phyloP scores from a whole-genome alignment of 1,139 yeast genomes.

The Suhomyces coccinellae region DNA sequence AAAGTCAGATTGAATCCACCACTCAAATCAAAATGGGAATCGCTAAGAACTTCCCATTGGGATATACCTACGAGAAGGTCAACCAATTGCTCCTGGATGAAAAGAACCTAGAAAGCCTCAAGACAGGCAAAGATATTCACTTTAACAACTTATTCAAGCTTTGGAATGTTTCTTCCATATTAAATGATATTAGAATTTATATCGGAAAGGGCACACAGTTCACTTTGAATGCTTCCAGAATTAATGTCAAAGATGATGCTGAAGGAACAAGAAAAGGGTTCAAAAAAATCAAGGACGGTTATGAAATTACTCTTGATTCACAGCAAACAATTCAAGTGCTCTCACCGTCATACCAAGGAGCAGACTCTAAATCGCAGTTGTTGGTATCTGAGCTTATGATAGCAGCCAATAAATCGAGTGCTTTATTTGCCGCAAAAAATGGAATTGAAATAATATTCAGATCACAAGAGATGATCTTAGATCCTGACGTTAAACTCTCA shows the following conservation, averaged over 20 bases:
- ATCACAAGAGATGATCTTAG: constrained; percentile 35
- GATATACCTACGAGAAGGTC: constrained; percentile 41
- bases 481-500: constrained; percentile 32
- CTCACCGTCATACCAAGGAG: constrained; percentile 20
- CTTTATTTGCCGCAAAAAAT: constrained; percentile 46
- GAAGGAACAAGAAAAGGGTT: background rate
- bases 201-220: constrained; percentile 25
- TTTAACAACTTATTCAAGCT: constrained; percentile 30
- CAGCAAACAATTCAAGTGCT: constrained; percentile 15
- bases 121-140: constrained; percentile 19
- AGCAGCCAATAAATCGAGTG: constrained; percentile 65
- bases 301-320: constrained; percentile 14
- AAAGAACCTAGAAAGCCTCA: constrained; percentile 8
- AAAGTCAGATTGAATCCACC: constrained; percentile 16
- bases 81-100: constrained; percentile 29
- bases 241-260: constrained; percentile 16
- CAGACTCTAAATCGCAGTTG: constrained; percentile 42
- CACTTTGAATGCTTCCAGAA: constrained; percentile 16
- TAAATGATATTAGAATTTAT: constrained; percentile 25
- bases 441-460: constrained; percentile 60
- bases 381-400: constrained; percentile 86
- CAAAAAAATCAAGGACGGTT: constrained; percentile 18
- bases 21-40: constrained; percentile 23
- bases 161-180: constrained; percentile 29
- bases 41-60: constrained; percentile 34